These are phyloP conservation scores for Tritrichomonas foetus DNA, from an alignment of 208 protist genomes.

Conservation along the genomic window DNA sequence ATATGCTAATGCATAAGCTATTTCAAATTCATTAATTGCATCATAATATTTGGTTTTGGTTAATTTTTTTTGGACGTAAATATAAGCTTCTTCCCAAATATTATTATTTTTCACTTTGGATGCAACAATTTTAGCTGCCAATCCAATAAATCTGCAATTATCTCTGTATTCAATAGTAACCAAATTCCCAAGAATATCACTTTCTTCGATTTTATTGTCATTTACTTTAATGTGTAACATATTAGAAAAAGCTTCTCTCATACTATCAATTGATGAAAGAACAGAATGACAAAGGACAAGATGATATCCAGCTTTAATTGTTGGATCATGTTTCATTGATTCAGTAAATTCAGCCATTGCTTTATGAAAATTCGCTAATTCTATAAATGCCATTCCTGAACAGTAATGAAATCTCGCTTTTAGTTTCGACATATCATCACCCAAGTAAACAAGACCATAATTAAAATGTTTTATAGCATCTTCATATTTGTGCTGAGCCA, in stretches of 20 bases:
- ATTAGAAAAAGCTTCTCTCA: neutral
- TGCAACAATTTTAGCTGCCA: neutral
- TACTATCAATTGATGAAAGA: neutral
- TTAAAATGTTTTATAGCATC: conserved; percentile 16
- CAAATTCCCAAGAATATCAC: conserved; percentile 5
- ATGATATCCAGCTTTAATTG: neutral
- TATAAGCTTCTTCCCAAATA: neutral
- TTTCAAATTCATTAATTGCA: neutral
- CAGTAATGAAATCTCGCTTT: neutral
- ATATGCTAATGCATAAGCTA: neutral
- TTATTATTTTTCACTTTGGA: neutral
- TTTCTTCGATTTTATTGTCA: neutral
- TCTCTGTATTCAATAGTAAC: neutral
- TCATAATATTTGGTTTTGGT: neutral
- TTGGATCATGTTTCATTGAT: neutral
- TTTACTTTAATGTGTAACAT: neutral
- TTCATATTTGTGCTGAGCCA: neutral
- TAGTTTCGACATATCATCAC: neutral
- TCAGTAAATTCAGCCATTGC: neutral
- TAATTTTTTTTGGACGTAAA: neutral
- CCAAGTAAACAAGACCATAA: neutral
- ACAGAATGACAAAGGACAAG: neutral
- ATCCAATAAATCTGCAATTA: neutral
- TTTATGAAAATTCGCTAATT: neutral
- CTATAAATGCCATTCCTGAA: neutral